Conservation (phyloP, 2,329 filamentous ascomycete genomes). For the Apiospora pterosperma region DNA sequence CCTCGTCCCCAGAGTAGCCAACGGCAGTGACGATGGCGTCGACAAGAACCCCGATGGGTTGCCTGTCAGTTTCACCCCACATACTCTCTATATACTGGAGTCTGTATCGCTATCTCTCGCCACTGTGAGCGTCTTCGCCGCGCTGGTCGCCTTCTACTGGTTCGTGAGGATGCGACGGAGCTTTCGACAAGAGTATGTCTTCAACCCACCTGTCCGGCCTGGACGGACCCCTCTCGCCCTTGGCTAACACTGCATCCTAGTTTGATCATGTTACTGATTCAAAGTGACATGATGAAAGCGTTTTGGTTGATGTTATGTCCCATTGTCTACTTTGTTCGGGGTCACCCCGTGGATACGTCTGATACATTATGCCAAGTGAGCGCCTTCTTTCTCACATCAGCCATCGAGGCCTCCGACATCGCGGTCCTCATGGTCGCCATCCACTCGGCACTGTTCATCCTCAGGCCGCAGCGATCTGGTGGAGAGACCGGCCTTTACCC, state of each 20-base stretch:
- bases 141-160: slow-evolving; percentile 62
- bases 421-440: slow-evolving; percentile 70
- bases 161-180: slow-evolving; percentile 70
- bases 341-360: slow-evolving; percentile 41
- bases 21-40: slow-evolving; percentile 2
- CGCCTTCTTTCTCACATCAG: slow-evolving; percentile 64
- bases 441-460: slow-evolving; percentile 70
- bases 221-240: background rate
- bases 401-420: slow-evolving; percentile 69
- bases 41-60: slow-evolving; percentile 5
- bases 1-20: background rate
- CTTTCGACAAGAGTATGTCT: slow-evolving; percentile 67
- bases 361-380: slow-evolving; percentile 63
- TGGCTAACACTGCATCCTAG: slow-evolving; percentile 34
- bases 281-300: slow-evolving; percentile 69
- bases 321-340: slow-evolving; percentile 51
- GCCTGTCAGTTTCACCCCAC: slow-evolving; percentile 5
- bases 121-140: slow-evolving; percentile 53
- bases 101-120: slow-evolving; percentile 40
- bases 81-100: slow-evolving; percentile 23
- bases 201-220: background rate
- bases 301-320: slow-evolving; percentile 66
- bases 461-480: slow-evolving; percentile 46
- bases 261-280: slow-evolving; percentile 70
- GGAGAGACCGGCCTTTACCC: slow-evolving; percentile 65